phyloP scores from a whole-genome alignment of 116 monocot species.

The Dioscorea cayenensis region DNA sequence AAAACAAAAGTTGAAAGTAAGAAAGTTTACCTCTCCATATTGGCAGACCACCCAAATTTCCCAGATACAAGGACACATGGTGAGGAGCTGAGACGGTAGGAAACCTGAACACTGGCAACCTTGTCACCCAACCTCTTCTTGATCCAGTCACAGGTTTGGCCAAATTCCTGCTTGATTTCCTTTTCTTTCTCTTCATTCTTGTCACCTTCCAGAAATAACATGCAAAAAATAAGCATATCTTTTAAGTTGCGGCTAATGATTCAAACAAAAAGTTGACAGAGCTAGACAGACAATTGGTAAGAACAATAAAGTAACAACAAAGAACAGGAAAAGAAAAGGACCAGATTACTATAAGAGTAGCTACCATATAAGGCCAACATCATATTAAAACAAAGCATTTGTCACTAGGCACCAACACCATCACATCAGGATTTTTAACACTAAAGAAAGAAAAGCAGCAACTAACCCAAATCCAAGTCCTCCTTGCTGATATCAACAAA shows the following conservation, averaged over 20 bases:
- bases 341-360: too few relatives aligned
- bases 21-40: constrained; percentile 80
- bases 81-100: constrained; percentile 74
- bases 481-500: constrained; percentile 99
- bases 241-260: neutral
- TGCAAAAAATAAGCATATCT: neutral
- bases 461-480: constrained; percentile 85
- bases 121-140: constrained; percentile 88
- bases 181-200: constrained; percentile 90
- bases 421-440: neutral
- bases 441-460: neutral
- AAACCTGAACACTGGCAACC: constrained; percentile 85
- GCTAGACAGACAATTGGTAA: too few relatives aligned
- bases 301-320: too few relatives aligned
- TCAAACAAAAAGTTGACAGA: neutral
- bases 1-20: neutral
- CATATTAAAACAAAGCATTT: neutral
- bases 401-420: neutral
- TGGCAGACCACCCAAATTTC: constrained; percentile 98
- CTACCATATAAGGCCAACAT: too few relatives aligned
- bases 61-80: constrained; percentile 93
- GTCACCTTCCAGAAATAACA: constrained; percentile 43
- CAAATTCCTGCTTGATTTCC: constrained; percentile 82
- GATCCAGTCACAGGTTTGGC: constrained; percentile 87
- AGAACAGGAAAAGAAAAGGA: too few relatives aligned